Evolutionary conservation across 192 early-diverging fungal species (phyloP), one percentile per base, ranked within the genome.

Genomic region (Coemansia sp.): DNA sequence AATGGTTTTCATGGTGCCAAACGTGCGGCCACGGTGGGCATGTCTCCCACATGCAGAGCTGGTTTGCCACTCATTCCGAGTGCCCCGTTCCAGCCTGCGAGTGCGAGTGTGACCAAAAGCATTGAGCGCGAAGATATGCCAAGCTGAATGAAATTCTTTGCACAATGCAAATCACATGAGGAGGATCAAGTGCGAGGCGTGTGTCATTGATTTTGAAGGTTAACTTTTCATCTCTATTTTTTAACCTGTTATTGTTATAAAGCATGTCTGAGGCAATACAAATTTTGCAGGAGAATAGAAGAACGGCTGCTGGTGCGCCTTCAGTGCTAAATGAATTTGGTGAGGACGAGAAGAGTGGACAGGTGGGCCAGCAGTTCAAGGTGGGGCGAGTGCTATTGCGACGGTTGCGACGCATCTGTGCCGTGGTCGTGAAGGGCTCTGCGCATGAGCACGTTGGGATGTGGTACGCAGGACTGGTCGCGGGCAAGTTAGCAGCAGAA

Each of bases 1-100:
- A 87, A 44, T 99, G 95, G 95, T 99, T 97, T 70, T 96, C 94
- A 14, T 99, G 97, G 97, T 99, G 97, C 77, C 94, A 96, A 74
- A 92, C 91, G 9, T 99, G 97, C 75, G 84, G 91, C 14, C 97
- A 99, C 76, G 97, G 97, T 34, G 97, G 97, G 1, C 97, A 99
- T 69, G 89, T 90, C 3, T 78, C 84, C 26, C 97, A 99, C 66
- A 86, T 99, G 79, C 71, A 85, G 31, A 84, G 90, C 44, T 99
- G 97, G 97, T 99, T 99, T 71, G 75, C 85, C 54, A 88, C 83
- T 0, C 93, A 98, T 71, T 63, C 68, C 21, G 82, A 79, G 28
- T 98, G 97, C 74, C 95, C 97, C 22, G 94, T 98, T 5, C 88
- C 94, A n/a, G 91, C 91, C 26, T 98, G 97, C 67, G 54, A 47